A percentile compares a stretch with the other conserved stretches of the same genome.
These are phyloP conservation scores for Candida tibetensis DNA, from an alignment of 805 yeast species.

Conservation along the genomic window DNA sequence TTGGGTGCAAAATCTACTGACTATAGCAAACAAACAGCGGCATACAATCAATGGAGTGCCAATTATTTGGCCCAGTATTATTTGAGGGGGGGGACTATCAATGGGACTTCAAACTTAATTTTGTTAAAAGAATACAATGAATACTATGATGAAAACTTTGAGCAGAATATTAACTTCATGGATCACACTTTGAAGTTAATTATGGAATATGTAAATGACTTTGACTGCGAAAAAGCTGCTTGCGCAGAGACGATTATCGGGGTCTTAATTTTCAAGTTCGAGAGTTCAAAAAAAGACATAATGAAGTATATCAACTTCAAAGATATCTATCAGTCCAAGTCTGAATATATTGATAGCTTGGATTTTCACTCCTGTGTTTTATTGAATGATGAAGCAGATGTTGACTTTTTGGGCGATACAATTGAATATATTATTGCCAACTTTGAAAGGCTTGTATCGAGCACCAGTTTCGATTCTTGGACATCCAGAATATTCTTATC, in stretches of 20 bases:
- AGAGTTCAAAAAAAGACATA: slow-evolving; percentile 15
- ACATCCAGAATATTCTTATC: slow-evolving; percentile 28
- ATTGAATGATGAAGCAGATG: slow-evolving; percentile 23
- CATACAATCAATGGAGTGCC: slow-evolving; percentile 23
- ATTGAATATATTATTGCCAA: slow-evolving; percentile 12
- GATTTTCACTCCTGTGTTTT: slow-evolving; percentile 33
- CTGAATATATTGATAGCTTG: slow-evolving; percentile 28
- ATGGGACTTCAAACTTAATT: slow-evolving; percentile 4
- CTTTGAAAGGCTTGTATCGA: slow-evolving; percentile 9
- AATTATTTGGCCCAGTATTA: slow-evolving; percentile 21
- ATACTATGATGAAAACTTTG: slow-evolving; percentile 15
- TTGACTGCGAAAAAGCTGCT: slow-evolving; percentile 18
- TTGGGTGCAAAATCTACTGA: slow-evolving; percentile 2
- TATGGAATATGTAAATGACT: slow-evolving; percentile 11
- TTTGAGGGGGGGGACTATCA: slow-evolving; percentile 16
- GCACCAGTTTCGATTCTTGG: slow-evolving; percentile 25
- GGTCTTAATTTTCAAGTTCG: slow-evolving; percentile 29
- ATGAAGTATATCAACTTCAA: slow-evolving; percentile 22
- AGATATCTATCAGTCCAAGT: slow-evolving; percentile 11
- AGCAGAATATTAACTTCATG: slow-evolving; percentile 16
- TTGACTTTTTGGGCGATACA: slow-evolving; percentile 11
- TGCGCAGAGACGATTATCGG: slow-evolving; percentile 43
- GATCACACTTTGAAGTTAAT: slow-evolving; percentile 27
- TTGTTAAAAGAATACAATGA: slow-evolving; percentile 6
- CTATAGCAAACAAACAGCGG: slow-evolving; percentile 9